Percentiles rank a stretch among this genome's conserved stretches.
Evolutionary conservation across 2,329 filamentous ascomycete species (phyloP).

Genomic region (Aspergillus hortae): DNA sequence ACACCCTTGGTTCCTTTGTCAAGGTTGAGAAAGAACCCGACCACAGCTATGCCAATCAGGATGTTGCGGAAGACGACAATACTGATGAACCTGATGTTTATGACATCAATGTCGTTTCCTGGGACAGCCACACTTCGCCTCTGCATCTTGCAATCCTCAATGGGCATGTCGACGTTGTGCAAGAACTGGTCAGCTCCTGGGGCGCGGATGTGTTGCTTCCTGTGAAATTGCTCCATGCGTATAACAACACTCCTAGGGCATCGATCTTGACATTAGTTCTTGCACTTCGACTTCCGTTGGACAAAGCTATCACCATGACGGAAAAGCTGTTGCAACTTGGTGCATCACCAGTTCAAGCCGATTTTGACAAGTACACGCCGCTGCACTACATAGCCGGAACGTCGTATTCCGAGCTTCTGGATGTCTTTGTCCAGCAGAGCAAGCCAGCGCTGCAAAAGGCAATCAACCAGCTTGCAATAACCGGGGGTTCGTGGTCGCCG

Average conservation of each 20-base stretch:
- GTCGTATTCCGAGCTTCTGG: conserved; percentile 44
- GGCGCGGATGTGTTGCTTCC: conserved; percentile 75
- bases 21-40: conserved; percentile 47
- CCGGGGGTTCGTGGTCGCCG: conserved; percentile 13
- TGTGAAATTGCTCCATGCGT: conserved; percentile 57
- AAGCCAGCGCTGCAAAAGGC: conserved; percentile 59
- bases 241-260: conserved; percentile 47
- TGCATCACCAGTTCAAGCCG: conserved; percentile 70
- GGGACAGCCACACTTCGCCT: conserved; percentile 71
- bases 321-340: conserved; percentile 65
- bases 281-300: conserved; percentile 60
- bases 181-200: conserved; percentile 65
- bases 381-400: conserved; percentile 62
- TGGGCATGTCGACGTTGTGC: conserved; percentile 67
- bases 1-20: conserved; percentile 69
- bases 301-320: conserved; percentile 64
- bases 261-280: conserved; percentile 69
- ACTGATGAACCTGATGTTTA: conserved; percentile 73
- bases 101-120: conserved; percentile 72
- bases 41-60: conserved; percentile 32
- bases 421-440: conserved; percentile 52
- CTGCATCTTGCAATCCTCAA: conserved; percentile 75
- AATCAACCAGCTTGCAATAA: conserved; percentile 61
- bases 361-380: conserved; percentile 60
- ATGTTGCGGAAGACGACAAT: conserved; percentile 52